Base-by-base conservation (phyloP, 306 rosid genomes). In the Senna siamea region DNA sequence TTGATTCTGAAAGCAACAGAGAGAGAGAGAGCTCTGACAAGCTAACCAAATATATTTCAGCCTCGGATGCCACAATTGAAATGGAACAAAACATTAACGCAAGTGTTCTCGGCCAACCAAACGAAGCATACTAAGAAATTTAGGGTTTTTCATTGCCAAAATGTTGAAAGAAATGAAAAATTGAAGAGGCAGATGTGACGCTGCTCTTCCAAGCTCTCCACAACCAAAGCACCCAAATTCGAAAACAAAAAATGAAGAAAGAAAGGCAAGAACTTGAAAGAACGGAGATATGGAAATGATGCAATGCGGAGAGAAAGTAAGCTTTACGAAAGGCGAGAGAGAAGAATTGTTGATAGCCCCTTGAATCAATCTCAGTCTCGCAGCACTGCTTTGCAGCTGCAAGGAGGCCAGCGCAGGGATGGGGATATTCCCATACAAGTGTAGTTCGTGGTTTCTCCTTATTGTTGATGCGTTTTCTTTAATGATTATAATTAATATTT, bases 191-290 rank as follows among this genome's bases (percentile, higher is more conserved):
- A 40, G 52, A 19, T 7, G 11, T 64, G 69, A 41, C 2, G 69
- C 59, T 20, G 59, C 14, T 20, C 8, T 64, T 40, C n/a, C n/a
- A n/a, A n/a, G n/a, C n/a, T n/a, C n/a, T n/a, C n/a, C n/a, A n/a
- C n/a, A n/a, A n/a, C n/a, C n/a, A n/a, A n/a, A 62, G 69, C 34
- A 64, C 35, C 69, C n/a, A 64, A 64, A 64, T 64, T 41, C 5
- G 35, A 20, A 32, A 37, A 37, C 0, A 37, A 7, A 19, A 64
- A 64, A 19, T 6, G 30, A 37, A 61, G 47, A 17, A 60, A 61
- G 18, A 40, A 43, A 65, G 54, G 13, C 38, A 5, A 22, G 37
- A 64, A 48, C 13, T 43, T 41, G 38, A 23, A 32, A 9, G 20
- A 32, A 58, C 0, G 48, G 19, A 57, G 69, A 63, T 12, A 22